These are phyloP conservation scores for Penicillium concentricum DNA, from an alignment of 2,329 filamentous ascomycete genomes.

Conservation along the genomic window DNA sequence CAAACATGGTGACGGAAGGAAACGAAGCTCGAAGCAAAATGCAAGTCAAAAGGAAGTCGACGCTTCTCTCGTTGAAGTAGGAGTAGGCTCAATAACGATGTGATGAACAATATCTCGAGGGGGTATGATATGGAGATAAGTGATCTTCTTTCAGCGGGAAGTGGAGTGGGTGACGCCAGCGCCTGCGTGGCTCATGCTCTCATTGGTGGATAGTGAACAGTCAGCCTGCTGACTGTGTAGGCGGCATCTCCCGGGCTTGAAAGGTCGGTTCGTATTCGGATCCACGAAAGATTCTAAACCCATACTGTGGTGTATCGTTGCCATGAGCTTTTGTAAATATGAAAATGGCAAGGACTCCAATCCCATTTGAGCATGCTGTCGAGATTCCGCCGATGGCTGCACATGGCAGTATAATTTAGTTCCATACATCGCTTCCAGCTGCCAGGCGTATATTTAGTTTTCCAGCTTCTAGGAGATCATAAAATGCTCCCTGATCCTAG, in stretches of 20 bases:
- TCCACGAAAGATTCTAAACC: not conserved
- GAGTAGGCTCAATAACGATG: not conserved
- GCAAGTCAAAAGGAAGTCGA: not conserved
- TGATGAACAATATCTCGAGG: not conserved
- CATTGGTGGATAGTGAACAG: conserved; percentile 1
- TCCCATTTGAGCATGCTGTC: conserved; percentile 44
- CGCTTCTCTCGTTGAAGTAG: not conserved
- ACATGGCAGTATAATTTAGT: not conserved
- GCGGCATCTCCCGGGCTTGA: not conserved
- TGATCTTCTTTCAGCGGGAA: conserved; percentile 6
- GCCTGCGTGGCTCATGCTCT: conserved; percentile 3
- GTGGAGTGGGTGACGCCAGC: conserved; percentile 13
- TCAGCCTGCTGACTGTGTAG: conserved; percentile 6
- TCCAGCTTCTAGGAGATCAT: not conserved
- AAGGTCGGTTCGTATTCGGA: not conserved
- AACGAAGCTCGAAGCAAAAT: not conserved
- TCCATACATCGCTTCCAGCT: not conserved
- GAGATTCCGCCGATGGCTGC: conserved; percentile 34
- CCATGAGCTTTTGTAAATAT: conserved; percentile 10
- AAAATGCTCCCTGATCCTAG: not conserved
- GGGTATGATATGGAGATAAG: conserved; percentile 7
- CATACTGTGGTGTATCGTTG: not conserved
- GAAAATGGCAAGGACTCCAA: conserved; percentile 37
- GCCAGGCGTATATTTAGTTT: not conserved
- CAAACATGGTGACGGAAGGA: conserved; percentile 31